Evolutionary conservation across 345 rosid species (phyloP).

Genomic region (Anastatica hierochuntica): DNA sequence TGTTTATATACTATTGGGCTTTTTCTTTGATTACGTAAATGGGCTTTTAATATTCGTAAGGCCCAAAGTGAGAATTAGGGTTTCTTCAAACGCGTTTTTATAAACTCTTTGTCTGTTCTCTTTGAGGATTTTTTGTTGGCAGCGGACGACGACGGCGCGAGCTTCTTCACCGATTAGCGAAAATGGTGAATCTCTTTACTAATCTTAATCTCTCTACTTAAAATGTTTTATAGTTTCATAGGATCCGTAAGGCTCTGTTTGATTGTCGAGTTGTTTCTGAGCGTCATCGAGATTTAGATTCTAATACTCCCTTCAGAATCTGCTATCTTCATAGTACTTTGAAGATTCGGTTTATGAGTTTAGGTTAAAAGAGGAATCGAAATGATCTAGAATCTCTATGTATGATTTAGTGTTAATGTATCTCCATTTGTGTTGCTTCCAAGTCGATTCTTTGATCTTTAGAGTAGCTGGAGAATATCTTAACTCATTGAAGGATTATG

Average conservation of each 20-base stretch:
- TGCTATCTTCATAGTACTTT: too few species aligned
- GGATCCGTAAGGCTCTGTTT: not conserved
- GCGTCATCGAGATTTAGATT: too few species aligned
- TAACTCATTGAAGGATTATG: too few species aligned
- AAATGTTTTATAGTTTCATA: not conserved
- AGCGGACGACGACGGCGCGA: conserved; percentile 13
- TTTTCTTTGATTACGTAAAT: not conserved
- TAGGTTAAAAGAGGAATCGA: not conserved
- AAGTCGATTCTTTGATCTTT: too few species aligned
- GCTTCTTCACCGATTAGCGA: conserved; percentile 19
- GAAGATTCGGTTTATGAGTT: not conserved
- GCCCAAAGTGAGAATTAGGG: conserved; percentile 16
- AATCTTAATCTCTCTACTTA: not conserved
- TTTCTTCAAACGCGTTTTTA: not conserved
- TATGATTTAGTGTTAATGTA: too few species aligned
- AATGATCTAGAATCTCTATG: too few species aligned
- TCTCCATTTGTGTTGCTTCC: too few species aligned
- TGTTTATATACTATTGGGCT: not conserved
- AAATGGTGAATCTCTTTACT: conserved; percentile 16
- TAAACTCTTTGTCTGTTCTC: not conserved
- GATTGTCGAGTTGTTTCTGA: not conserved
- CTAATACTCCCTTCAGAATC: too few species aligned
- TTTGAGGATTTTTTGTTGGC: not conserved
- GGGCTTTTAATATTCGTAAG: not conserved
- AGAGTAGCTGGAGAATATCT: too few species aligned